Percentiles rank a stretch among this genome's conserved stretches.
These are phyloP conservation scores for Aspergillus tubingensis DNA, from an alignment of 2,329 filamentous ascomycete genomes.

Conservation along the genomic window DNA sequence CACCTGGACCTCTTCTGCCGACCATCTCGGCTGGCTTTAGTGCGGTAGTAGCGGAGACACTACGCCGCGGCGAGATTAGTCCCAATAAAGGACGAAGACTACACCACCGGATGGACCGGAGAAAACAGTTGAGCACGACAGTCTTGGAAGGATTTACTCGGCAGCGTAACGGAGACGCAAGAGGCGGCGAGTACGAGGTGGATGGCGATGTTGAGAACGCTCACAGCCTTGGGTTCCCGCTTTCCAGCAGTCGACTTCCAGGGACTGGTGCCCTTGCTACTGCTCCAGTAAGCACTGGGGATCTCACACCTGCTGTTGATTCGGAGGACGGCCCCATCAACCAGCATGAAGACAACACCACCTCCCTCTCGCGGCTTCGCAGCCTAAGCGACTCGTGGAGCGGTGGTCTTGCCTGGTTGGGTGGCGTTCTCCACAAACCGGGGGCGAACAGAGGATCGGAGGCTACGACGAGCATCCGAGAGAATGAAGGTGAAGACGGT, in stretches of 20 bases:
- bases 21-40: conserved; percentile 63
- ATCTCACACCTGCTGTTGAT: conserved; percentile 26
- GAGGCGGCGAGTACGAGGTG: conserved; percentile 22
- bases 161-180: conserved; percentile 20
- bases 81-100: conserved; percentile 36
- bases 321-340: conserved; percentile 16
- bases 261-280: conserved; percentile 26
- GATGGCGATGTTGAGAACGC: conserved; percentile 20
- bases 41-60: conserved; percentile 65
- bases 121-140: conserved; percentile 32
- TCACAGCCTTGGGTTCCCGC: conserved; percentile 20
- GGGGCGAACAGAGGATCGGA: conserved; percentile 7
- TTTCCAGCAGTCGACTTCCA: conserved; percentile 31
- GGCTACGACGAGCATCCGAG: not conserved
- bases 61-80: conserved; percentile 58
- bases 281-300: conserved; percentile 22
- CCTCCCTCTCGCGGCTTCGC: conserved; percentile 30
- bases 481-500: not conserved
- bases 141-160: conserved; percentile 24
- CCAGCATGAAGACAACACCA: conserved; percentile 20
- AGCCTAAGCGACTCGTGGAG: conserved; percentile 43
- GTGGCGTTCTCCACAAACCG: conserved; percentile 32
- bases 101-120: conserved; percentile 28
- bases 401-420: conserved; percentile 39
- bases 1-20: conserved; percentile 60